Conservation (phyloP, 2,329 filamentous ascomycete genomes). For the Zymoseptoria ardabiliae region DNA sequence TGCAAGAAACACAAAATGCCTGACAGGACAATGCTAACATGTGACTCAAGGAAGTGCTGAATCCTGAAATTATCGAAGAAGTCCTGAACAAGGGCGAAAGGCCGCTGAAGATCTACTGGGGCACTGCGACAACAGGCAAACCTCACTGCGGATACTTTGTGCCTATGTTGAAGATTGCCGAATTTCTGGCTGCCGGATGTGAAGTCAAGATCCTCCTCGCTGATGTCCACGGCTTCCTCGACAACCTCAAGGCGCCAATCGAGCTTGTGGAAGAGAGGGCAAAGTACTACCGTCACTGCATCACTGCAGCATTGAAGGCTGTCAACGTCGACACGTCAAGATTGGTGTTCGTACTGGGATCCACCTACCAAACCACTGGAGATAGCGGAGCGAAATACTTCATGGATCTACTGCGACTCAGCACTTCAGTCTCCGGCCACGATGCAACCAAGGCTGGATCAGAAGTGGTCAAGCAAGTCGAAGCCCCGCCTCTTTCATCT, state of each 20-base stretch:
- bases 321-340: slow-evolving; percentile 72
- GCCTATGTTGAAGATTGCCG: slow-evolving; percentile 79
- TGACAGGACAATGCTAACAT: slow-evolving; percentile 33
- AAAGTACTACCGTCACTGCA: slow-evolving; percentile 73
- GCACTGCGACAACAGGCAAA: slow-evolving; percentile 76
- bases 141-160: slow-evolving; percentile 89
- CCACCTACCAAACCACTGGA: slow-evolving; percentile 50
- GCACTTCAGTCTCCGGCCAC: slow-evolving; percentile 63
- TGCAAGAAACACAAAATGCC: neutral
- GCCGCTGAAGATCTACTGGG: slow-evolving; percentile 78
- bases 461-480: slow-evolving; percentile 88
- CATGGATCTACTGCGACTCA: slow-evolving; percentile 81
- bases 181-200: slow-evolving; percentile 78
- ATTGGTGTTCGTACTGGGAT: slow-evolving; percentile 77
- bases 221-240: slow-evolving; percentile 60
- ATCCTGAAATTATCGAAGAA: slow-evolving; percentile 73
- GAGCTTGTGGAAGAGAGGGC: slow-evolving; percentile 78
- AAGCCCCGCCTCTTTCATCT: slow-evolving; percentile 65
- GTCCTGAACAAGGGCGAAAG: slow-evolving; percentile 62
- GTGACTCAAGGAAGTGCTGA: slow-evolving; percentile 60
- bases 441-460: slow-evolving; percentile 85
- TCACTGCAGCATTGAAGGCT: slow-evolving; percentile 66
- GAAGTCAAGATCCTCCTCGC: slow-evolving; percentile 45
- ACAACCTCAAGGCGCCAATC: slow-evolving; percentile 56
- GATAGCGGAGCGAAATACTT: slow-evolving; percentile 63